Evolutionary conservation across 2,329 filamentous ascomycete genomes (phyloP).

Genomic region (Pseudohalonectria lignicola): DNA sequence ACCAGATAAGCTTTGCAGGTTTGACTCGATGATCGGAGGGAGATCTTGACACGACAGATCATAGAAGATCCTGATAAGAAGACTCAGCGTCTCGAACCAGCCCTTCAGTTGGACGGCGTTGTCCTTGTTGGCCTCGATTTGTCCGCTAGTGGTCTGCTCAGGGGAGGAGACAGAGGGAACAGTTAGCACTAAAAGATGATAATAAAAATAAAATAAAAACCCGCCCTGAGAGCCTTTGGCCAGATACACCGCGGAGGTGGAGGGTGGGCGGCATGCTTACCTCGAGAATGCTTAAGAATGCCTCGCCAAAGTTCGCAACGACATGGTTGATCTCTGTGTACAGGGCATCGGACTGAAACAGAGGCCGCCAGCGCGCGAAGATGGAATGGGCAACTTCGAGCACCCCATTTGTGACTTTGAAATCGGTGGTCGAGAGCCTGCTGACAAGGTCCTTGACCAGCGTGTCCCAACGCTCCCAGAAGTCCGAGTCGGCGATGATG

Average conservation of each 20-base stretch:
- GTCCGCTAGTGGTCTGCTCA: slow-evolving; percentile 51
- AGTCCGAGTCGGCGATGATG: slow-evolving; percentile 95
- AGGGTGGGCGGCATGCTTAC: no score
- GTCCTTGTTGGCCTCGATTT: slow-evolving; percentile 63
- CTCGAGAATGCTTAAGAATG: slow-evolving; percentile 71
- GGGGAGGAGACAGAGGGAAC: no score
- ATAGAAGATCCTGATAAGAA: slow-evolving; percentile 86
- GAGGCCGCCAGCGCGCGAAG: slow-evolving; percentile 87
- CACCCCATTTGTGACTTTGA: slow-evolving; percentile 82
- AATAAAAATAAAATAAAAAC: no score
- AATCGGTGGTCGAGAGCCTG: slow-evolving; percentile 71
- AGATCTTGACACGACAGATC: slow-evolving; percentile 97
- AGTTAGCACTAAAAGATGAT: no score
- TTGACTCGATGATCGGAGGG: slow-evolving; percentile 87
- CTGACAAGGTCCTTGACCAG: slow-evolving; percentile 68
- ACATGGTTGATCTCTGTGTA: slow-evolving; percentile 97
- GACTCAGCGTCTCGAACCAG: slow-evolving; percentile 75
- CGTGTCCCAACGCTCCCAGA: slow-evolving; percentile 55
- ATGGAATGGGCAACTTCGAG: slow-evolving; percentile 97
- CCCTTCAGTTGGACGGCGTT: slow-evolving; percentile 65
- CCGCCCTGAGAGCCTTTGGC: no score
- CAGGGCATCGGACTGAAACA: slow-evolving; percentile 86
- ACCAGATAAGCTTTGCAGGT: slow-evolving; percentile 63
- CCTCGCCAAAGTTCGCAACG: slow-evolving; percentile 67
- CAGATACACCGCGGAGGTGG: no score